A percentile compares a stretch with the other conserved stretches of the same genome.
These are phyloP conservation scores for Fusarium siculi DNA, from an alignment of 2,329 filamentous ascomycete species.

Conservation along the genomic window DNA sequence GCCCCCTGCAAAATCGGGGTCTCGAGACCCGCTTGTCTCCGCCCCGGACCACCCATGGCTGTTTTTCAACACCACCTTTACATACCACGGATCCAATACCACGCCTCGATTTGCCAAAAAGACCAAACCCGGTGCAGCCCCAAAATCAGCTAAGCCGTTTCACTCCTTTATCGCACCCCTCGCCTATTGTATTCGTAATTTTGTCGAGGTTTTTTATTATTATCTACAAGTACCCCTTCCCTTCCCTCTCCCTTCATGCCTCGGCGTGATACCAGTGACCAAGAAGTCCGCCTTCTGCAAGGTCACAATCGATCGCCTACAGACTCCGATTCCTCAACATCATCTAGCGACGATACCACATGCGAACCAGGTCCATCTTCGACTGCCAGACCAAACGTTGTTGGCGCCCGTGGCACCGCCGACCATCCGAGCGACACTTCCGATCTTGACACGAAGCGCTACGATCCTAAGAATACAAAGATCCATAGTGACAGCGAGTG, in stretches of 20 bases:
- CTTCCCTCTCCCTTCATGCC: conserved; percentile 31
- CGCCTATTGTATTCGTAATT: conserved; percentile 4
- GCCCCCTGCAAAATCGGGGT: conserved; percentile 37
- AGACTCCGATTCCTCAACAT: conserved; percentile 26
- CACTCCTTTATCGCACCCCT: conserved; percentile 21
- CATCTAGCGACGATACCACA: conserved; percentile 43
- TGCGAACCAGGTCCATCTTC: conserved; percentile 38
- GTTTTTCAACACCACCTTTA: conserved; percentile 41
- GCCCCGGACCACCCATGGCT: conserved; percentile 28
- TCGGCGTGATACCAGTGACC: conserved; percentile 34
- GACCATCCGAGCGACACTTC: conserved; percentile 42
- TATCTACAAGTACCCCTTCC: neutral
- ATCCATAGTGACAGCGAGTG: conserved; percentile 45
- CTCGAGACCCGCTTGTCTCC: conserved; percentile 35
- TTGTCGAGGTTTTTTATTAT: conserved; percentile 16
- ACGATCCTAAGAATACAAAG: conserved; percentile 49
- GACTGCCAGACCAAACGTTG: conserved; percentile 40
- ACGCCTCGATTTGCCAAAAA: conserved; percentile 29
- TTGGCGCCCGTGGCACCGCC: conserved; percentile 41
- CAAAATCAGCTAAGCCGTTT: conserved; percentile 28
- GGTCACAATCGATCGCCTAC: conserved; percentile 27
- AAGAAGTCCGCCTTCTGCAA: conserved; percentile 38
- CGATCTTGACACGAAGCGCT: conserved; percentile 44
- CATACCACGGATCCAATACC: conserved; percentile 33
- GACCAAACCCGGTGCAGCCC: conserved; percentile 30